These are phyloP conservation scores for Pythium guiyangense DNA, from an alignment of 352 stramenopile genomes.

Conservation along the genomic window DNA sequence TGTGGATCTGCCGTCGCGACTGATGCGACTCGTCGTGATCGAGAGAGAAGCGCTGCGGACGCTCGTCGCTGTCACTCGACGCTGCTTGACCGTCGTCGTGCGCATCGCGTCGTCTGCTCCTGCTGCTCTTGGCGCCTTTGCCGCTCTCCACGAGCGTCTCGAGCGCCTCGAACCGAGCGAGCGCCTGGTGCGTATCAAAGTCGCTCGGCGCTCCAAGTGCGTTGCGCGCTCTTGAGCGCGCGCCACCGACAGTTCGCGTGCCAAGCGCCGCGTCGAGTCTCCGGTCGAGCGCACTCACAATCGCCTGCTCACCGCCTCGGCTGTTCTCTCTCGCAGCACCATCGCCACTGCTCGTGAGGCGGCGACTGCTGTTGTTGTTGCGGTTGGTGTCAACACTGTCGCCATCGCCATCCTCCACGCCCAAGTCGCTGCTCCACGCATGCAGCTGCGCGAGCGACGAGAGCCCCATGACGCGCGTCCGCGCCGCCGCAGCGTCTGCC, in stretches of 20 bases:
- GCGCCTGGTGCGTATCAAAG: slow-evolving; percentile 4
- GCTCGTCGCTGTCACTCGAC: not conserved
- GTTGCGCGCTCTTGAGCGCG: not conserved
- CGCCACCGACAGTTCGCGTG: not conserved
- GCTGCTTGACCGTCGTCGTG: not conserved
- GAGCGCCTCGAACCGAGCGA: too few relatives aligned
- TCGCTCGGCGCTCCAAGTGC: not conserved
- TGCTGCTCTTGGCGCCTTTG: not conserved
- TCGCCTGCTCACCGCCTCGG: not conserved
- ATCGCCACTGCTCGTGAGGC: not conserved
- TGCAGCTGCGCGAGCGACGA: too few relatives aligned
- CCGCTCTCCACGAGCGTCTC: not conserved
- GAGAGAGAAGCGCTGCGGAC: not conserved
- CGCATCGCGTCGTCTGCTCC: too few relatives aligned
- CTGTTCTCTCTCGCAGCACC: not conserved
- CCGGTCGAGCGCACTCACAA: slow-evolving; percentile 1
- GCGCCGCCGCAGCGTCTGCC: too few relatives aligned
- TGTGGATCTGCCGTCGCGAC: too few relatives aligned
- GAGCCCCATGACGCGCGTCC: too few relatives aligned
- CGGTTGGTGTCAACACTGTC: slow-evolving; percentile 4
- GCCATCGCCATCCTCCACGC: slow-evolving; percentile 21
- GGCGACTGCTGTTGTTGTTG: not conserved
- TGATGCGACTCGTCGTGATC: too few relatives aligned
- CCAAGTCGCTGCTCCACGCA: slow-evolving; percentile 18
- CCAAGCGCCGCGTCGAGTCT: not conserved